Evolutionary conservation across 441 rosid genomes (phyloP), one percentile per base, ranked within the genome.

Genomic region (Populus tomentosa): DNA sequence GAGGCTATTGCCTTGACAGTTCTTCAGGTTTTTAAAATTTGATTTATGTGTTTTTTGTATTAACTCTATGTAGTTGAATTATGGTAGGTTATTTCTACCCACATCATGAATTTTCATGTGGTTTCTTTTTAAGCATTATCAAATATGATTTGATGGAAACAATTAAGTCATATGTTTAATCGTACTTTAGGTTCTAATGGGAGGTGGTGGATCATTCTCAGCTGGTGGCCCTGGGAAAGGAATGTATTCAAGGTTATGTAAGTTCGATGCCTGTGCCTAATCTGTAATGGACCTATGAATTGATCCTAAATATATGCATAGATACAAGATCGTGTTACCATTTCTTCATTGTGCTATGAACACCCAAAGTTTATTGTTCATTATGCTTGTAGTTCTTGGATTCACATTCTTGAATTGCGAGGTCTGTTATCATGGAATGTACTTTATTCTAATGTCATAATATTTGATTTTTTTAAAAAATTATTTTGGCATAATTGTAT

Each of bases 201-300:
- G 98, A 73, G 98, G 98, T 72, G 98, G 98, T 83, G 96, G 99
- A 77, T 96, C 99, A 65, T 96, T 96, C 85, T 96, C 98, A 28
- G 88, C 94, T 0, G 98, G 98, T 30, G 97, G 99, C 68, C 98
- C 98, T 6, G 98, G 98, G 72, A 96, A 94, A 84, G 98, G 97
- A 82, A 96, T 94, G 98, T 91, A 92, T 77, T 92, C 98, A 13
- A 87, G 95, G 81, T 88, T 94, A 28, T 94, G 98, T 96, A 88
- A 90, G 97, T 90, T 73, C 13, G 0, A 10, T 42, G 50, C 50
- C 13, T 42, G 0, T 42, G 50, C 50, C 50, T 10, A 16, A 42
- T 42, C 50, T 42, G 14, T 42, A 42, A 42, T 11, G 50, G 50
- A 42, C 13, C 50, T 42, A 11, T 42, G 50, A 42, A 42, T 42